Evolutionary conservation across 2,329 filamentous ascomycete species (phyloP).

Genomic region (Didymosphaeria variabile): DNA sequence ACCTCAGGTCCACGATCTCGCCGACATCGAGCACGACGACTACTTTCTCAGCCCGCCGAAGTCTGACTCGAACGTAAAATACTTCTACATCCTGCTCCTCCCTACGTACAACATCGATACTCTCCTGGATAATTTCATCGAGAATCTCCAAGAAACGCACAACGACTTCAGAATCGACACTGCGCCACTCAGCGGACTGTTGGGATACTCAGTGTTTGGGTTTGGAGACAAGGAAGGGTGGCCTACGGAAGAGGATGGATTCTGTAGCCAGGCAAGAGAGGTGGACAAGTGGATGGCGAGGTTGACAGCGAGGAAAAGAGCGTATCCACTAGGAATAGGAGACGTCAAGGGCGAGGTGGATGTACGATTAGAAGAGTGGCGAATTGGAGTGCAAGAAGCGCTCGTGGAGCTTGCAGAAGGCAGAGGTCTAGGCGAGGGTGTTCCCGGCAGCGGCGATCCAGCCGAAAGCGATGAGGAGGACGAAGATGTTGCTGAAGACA

Average conservation of each 20-base stretch:
- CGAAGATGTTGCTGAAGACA: constrained; percentile 60
- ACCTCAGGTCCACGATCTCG: constrained; percentile 77
- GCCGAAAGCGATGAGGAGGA: constrained; percentile 83
- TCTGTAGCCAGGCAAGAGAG: constrained; percentile 90
- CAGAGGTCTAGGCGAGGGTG: constrained; percentile 69
- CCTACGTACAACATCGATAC: constrained; percentile 97
- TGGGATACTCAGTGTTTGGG: constrained; percentile 93
- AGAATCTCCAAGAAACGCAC: constrained; percentile 90
- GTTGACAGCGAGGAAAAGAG: constrained; percentile 83
- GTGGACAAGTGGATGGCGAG: constrained; percentile 98
- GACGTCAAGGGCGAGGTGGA: constrained; percentile 80
- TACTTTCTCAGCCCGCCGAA: constrained; percentile 85
- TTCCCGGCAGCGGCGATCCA: constrained; percentile 82
- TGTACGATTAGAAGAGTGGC: constrained; percentile 78
- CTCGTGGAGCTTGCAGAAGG: constrained; percentile 66
- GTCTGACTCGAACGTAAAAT: constrained; percentile 61
- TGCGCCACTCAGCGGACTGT: constrained; percentile 75
- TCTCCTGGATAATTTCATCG: constrained; percentile 85
- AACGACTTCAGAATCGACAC: constrained; percentile 97
- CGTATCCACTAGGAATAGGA: constrained; percentile 87
- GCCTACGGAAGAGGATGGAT: constrained; percentile 89
- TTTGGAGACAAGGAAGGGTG: constrained; percentile 92
- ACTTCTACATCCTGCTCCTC: constrained; percentile 84
- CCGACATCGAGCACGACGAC: constrained; percentile 90
- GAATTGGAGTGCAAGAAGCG: constrained; percentile 74